These are phyloP conservation scores for Trichoderma sp. DNA, from an alignment of 2,329 filamentous ascomycete genomes.

Conservation along the genomic window DNA sequence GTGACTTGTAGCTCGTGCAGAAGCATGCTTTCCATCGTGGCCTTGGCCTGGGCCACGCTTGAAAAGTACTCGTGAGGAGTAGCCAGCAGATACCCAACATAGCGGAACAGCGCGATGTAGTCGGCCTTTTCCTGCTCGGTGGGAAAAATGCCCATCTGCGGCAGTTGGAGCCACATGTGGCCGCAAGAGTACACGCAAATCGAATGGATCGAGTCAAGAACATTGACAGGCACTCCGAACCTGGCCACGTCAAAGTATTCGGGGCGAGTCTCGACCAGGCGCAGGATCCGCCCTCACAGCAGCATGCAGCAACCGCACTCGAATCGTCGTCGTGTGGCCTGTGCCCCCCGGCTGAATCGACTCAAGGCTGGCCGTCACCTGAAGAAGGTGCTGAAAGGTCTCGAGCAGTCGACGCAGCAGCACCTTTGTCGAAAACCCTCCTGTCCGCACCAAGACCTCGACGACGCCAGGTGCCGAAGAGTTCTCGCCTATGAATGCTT, in stretches of 20 bases:
- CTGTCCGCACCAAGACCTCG: constrained; percentile 66
- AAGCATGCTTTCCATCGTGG: constrained; percentile 41
- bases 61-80: constrained; percentile 36
- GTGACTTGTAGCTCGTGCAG: constrained; percentile 42
- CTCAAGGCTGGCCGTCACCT: constrained; percentile 61
- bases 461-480: constrained; percentile 60
- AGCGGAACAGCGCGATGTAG: constrained; percentile 61
- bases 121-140: constrained; percentile 60
- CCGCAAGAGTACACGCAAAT: constrained; percentile 65
- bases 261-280: constrained; percentile 54
- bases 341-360: constrained; percentile 63
- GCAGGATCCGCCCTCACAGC: constrained; percentile 66
- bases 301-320: constrained; percentile 67
- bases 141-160: constrained; percentile 64
- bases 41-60: constrained; percentile 35
- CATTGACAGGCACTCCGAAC: constrained; percentile 65
- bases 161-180: constrained; percentile 63
- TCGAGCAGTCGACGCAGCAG: constrained; percentile 59
- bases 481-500: constrained; percentile 44
- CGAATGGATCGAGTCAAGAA: constrained; percentile 65
- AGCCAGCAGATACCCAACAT: constrained; percentile 39
- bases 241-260: constrained; percentile 62
- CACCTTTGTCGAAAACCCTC: constrained; percentile 64
- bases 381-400: constrained; percentile 49
- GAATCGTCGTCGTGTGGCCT: constrained; percentile 62